Base-by-base conservation (phyloP, 2,329 filamentous ascomycete genomes). In the Colletotrichum caudatum region DNA sequence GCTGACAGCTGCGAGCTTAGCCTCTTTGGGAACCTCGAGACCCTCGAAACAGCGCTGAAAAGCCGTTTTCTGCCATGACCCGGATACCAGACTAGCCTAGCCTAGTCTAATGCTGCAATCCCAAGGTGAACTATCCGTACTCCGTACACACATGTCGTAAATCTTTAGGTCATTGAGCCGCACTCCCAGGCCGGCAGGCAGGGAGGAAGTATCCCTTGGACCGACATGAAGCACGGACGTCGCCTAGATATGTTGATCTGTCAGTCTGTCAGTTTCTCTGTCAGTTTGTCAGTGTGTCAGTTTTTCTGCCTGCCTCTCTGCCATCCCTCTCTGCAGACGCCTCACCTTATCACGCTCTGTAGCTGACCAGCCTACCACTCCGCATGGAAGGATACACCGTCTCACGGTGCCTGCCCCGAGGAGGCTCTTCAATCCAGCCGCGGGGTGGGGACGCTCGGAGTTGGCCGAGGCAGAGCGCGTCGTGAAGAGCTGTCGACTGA, bases 1-100 rank as follows among this genome's bases (percentile, higher is more conserved):
- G 44, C 16, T 68, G 64, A 68, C 69, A 68, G 64, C 58, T 71
- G 69, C 63, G 51, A 59, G 64, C 63, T 51, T 51, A 67, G 51
- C 68, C 64, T 46, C 64, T 63, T 64, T 58, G 44, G 57, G 63
- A 29, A 64, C 44, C 58, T 35, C 60, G 35, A 59, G 46, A 20
- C 58, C 57, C 51, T 57, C n/a, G 8, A 51, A 35, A 23, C n/a
- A 44, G 29, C 54, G n/a, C 60, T 41, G 12, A n/a, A 33, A 61
- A 48, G 14, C 26, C 44, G 58, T 48, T 46, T 48, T n/a, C 58
- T 61, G 58, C 20, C 58, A 48, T 23, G 12, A 14, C 16, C 26
- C n/a, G 12, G 23, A 51, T 12, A 8, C n/a, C 12, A 44, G 16
- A 11, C 39, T 16, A 41, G 14, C 5, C 18, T n/a, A 11, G 44